These are phyloP conservation scores for Malassezia obtusa DNA, from an alignment of 1,284 basidiomycete genomes.

Conservation along the genomic window DNA sequence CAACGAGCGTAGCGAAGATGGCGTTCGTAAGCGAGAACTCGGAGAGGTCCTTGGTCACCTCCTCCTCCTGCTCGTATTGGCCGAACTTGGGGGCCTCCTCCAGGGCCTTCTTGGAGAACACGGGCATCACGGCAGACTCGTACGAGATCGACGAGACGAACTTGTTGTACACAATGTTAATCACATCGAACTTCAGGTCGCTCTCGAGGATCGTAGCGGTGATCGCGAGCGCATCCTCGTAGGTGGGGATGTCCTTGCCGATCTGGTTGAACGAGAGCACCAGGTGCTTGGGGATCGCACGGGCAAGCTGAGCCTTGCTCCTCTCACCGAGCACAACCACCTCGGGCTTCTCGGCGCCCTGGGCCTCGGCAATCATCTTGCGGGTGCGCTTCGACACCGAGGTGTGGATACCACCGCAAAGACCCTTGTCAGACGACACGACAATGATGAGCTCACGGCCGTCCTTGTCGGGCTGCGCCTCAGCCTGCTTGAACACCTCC, in stretches of 20 bases:
- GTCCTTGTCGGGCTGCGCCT: conserved; percentile 30
- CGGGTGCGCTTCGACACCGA: conserved; percentile 84
- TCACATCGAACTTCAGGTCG: conserved; percentile 74
- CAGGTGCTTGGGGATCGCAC: conserved; percentile 61
- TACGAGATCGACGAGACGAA: conserved; percentile 90
- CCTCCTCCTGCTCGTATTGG: conserved; percentile 51
- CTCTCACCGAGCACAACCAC: conserved; percentile 77
- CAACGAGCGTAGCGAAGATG: conserved; percentile 84
- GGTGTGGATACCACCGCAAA: conserved; percentile 99
- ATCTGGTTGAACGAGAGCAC: conserved; percentile 91
- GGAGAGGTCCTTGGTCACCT: conserved; percentile 81
- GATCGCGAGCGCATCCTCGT: conserved; percentile 85
- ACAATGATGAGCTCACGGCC: conserved; percentile 58
- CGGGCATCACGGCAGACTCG: conserved; percentile 65
- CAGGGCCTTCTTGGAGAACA: conserved; percentile 51
- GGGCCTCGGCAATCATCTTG: conserved; percentile 53
- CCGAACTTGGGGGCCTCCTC: conserved; percentile 55
- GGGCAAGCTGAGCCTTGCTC: conserved; percentile 81
- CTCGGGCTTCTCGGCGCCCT: conserved; percentile 49
- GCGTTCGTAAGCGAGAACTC: conserved; percentile 96
- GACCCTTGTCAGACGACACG: conserved; percentile 96
- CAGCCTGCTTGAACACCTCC: conserved; percentile 46
- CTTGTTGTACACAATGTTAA: conserved; percentile 84
- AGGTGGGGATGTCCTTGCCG: conserved; percentile 91
- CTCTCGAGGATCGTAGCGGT: conserved; percentile 84